These are phyloP conservation scores for Brassica hybrid DNA, from an alignment of 441 rosid species.

Conservation along the genomic window DNA sequence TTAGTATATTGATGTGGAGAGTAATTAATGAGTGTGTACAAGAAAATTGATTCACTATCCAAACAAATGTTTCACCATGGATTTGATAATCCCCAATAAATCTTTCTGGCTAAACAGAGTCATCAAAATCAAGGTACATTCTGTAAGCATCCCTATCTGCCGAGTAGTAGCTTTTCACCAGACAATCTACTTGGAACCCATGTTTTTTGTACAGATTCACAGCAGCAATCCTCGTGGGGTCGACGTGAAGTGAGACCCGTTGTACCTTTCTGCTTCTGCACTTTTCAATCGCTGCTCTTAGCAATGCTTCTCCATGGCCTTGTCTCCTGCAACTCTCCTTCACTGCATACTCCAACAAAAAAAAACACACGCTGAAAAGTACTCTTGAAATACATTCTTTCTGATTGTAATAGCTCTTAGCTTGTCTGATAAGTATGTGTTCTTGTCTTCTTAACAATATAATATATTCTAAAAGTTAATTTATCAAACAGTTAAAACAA, in stretches of 20 bases:
- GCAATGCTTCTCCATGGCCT: conserved; percentile 74
- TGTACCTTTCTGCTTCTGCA: conserved; percentile 68
- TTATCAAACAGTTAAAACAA: not conserved
- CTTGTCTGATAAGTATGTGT: not conserved
- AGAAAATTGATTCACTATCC: not conserved
- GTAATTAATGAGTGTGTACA: conserved; percentile 23
- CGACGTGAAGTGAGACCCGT: conserved; percentile 75
- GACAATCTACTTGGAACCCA: conserved; percentile 69
- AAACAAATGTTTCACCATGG: not conserved
- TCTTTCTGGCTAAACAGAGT: conserved; percentile 20
- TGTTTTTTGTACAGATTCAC: conserved; percentile 66
- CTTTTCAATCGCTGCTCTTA: conserved; percentile 66
- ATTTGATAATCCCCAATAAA: not conserved
- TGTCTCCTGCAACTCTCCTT: conserved; percentile 65
- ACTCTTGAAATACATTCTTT: conserved; percentile 2
- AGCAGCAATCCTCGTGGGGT: conserved; percentile 64
- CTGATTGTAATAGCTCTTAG: not conserved
- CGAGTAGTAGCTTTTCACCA: conserved; percentile 69
- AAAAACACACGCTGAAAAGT: not conserved
- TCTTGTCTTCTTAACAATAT: too few species aligned
- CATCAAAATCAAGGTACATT: conserved; percentile 73
- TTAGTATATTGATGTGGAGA: not conserved
- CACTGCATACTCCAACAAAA: conserved; percentile 50
- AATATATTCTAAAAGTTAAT: too few species aligned
- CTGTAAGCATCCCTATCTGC: conserved; percentile 68